phyloP scores from a whole-genome alignment of 148 eudicot species.

The Polygonum aviculare region DNA sequence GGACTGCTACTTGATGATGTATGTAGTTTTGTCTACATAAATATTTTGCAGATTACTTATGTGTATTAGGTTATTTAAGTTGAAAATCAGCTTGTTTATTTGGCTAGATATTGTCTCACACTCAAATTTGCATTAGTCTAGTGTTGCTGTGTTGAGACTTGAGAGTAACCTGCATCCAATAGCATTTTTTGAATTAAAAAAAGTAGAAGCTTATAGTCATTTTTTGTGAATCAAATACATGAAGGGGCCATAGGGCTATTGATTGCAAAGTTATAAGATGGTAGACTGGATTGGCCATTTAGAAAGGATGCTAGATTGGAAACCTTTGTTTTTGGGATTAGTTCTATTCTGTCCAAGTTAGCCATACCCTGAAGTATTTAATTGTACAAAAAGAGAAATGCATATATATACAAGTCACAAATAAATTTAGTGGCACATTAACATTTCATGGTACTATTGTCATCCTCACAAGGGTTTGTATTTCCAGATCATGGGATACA shows the following conservation, averaged over 20 bases:
- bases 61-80: background rate
- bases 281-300: background rate
- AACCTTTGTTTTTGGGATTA: background rate
- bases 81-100: background rate
- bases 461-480: background rate
- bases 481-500: constrained; percentile 91
- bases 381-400: background rate
- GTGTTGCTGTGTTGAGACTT: background rate
- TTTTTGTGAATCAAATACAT: background rate
- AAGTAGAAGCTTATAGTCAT: background rate
- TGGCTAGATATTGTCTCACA: background rate
- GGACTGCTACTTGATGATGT: constrained; percentile 89
- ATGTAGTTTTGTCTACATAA: constrained; percentile 20
- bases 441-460: background rate
- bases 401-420: background rate
- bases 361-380: background rate
- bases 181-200: background rate
- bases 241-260: background rate
- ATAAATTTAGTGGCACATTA: background rate
- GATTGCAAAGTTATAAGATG: background rate
- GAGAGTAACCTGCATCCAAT: background rate
- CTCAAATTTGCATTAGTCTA: background rate
- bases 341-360: background rate
- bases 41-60: background rate
- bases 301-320: background rate